A percentile compares a stretch with the other conserved stretches of the same genome.
These are phyloP conservation scores for Aspergillus sp. DNA, from an alignment of 2,329 filamentous ascomycete species.

Conservation along the genomic window DNA sequence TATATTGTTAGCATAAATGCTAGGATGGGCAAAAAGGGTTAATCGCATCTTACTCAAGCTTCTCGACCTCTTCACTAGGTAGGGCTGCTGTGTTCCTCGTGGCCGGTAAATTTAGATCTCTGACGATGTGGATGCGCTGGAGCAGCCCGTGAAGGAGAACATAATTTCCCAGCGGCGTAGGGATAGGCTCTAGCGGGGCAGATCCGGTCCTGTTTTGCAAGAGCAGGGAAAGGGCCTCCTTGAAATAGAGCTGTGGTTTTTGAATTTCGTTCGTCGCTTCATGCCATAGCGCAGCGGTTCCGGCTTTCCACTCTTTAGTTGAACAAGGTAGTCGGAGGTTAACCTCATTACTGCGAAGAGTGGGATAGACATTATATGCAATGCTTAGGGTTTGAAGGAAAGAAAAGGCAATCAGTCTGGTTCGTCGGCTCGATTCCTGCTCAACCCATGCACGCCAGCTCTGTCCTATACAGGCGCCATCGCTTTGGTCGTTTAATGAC, in stretches of 20 bases:
- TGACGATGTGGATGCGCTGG: constrained; percentile 59
- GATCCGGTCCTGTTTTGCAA: constrained; percentile 28
- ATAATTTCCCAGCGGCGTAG: constrained; percentile 63
- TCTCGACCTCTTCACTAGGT: constrained; percentile 35
- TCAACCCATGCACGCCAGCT: constrained; percentile 39
- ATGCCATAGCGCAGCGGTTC: constrained; percentile 33
- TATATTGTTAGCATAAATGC: constrained; percentile 8
- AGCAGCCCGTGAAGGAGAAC: constrained; percentile 70
- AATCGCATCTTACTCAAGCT: constrained; percentile 28
- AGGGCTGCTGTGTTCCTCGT: constrained; percentile 30
- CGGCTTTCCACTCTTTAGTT: constrained; percentile 37
- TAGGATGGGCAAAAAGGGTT: not conserved
- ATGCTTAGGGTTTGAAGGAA: constrained; percentile 41
- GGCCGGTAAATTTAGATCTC: constrained; percentile 32
- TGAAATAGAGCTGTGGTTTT: constrained; percentile 34
- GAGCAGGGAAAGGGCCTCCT: constrained; percentile 33
- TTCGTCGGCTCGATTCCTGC: constrained; percentile 35
- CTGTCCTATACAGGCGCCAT: not conserved
- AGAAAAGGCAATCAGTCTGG: constrained; percentile 38
- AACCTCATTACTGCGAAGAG: constrained; percentile 38
- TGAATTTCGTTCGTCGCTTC: constrained; percentile 25
- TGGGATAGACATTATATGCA: constrained; percentile 40
- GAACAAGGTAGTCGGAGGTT: constrained; percentile 39
- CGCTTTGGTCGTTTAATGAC: constrained; percentile 8
- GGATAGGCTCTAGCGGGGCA: constrained; percentile 28